Conservation (phyloP, 192 early-diverging fungal species). For the Coemansia sp. region DNA sequence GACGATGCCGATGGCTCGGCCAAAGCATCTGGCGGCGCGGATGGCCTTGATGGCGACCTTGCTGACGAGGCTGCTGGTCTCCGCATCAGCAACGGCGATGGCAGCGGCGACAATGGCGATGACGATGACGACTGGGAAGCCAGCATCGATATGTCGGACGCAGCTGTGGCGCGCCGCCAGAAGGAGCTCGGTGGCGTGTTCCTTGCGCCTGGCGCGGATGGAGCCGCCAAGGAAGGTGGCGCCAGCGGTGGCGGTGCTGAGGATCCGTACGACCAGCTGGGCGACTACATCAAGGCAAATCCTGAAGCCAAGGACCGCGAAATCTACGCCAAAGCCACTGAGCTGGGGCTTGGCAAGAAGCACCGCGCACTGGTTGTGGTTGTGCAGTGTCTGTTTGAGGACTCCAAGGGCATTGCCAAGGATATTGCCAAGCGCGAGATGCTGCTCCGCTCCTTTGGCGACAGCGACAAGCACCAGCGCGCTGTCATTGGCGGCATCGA, state of each 20-base stretch:
- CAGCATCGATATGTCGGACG: conserved; percentile 72
- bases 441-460: conserved; percentile 75
- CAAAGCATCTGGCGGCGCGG: conserved; percentile 42
- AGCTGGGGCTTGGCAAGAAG: conserved; percentile 73
- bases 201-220: conserved; percentile 51
- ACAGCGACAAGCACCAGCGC: conserved; percentile 83
- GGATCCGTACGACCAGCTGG: conserved; percentile 76
- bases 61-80: conserved; percentile 70
- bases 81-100: conserved; percentile 39
- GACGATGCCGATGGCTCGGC: conserved; percentile 49
- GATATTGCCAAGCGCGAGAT: conserved; percentile 73
- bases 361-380: conserved; percentile 83
- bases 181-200: conserved; percentile 62
- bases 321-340: conserved; percentile 75
- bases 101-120: too few relatives aligned
- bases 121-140: conserved; percentile 76
- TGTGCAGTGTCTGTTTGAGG: conserved; percentile 79
- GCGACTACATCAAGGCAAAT: conserved; percentile 69
- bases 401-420: conserved; percentile 56
- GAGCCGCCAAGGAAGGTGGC: conserved; percentile 67
- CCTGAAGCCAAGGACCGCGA: conserved; percentile 65
- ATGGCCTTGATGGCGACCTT: conserved; percentile 71
- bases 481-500: conserved; percentile 91
- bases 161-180: conserved; percentile 75
- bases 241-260: conserved; percentile 57